Percentiles rank a stretch among this genome's conserved stretches.
These are phyloP conservation scores for Ceratobasidium sp. DNA, from an alignment of 1,284 basidiomycete genomes.

Conservation along the genomic window DNA sequence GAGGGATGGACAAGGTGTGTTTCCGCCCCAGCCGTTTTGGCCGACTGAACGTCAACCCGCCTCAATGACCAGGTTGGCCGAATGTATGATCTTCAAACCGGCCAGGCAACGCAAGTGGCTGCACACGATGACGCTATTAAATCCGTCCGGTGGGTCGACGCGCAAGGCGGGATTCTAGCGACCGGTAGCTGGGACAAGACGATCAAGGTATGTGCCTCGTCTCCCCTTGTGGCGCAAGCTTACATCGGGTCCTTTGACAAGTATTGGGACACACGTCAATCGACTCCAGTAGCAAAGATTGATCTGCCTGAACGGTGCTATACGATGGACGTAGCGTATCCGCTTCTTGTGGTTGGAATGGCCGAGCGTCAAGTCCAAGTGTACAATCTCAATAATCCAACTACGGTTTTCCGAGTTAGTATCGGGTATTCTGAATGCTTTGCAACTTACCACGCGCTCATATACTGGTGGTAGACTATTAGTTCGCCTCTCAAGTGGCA, in stretches of 20 bases:
- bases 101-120: constrained; percentile 79
- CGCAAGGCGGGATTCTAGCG: constrained; percentile 75
- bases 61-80: constrained; percentile 63
- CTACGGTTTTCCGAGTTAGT: constrained; percentile 76
- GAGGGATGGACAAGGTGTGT: constrained; percentile 79
- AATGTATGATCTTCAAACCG: constrained; percentile 84
- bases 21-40: not conserved
- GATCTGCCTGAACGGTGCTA: constrained; percentile 92
- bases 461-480: constrained; percentile 66
- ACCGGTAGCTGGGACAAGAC: constrained; percentile 96
- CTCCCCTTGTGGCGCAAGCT: no score
- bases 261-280: constrained; percentile 91
- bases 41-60: not conserved
- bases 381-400: constrained; percentile 87
- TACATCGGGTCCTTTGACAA: constrained; percentile 54
- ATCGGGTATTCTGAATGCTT: no score
- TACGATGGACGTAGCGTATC: constrained; percentile 84
- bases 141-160: constrained; percentile 80
- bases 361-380: constrained; percentile 93
- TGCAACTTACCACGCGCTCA: no score
- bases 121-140: constrained; percentile 88
- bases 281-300: constrained; percentile 80
- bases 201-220: constrained; percentile 70
- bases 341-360: constrained; percentile 94
- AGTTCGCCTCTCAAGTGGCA: constrained; percentile 93